Conservation (phyloP, 2,329 filamentous ascomycete genomes). For the Aspergillus tubingensis region DNA sequence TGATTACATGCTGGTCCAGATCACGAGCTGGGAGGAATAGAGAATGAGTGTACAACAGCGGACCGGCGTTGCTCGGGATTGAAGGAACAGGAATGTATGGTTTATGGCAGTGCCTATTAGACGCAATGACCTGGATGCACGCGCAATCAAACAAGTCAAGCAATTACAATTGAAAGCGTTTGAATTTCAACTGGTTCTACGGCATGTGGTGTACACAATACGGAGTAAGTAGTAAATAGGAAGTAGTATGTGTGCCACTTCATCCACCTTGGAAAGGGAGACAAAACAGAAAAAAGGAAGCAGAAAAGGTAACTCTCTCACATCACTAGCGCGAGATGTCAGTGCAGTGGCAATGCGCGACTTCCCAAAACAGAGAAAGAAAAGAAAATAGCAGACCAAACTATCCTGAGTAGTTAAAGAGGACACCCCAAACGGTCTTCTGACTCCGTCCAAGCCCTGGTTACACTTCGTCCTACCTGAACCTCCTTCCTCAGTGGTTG, state of each 20-base stretch:
- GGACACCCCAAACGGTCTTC: slow-evolving; percentile 2
- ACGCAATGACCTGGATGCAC: not conserved
- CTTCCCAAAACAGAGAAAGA: not conserved
- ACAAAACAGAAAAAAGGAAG: too few relatives aligned
- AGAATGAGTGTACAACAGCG: slow-evolving; percentile 2
- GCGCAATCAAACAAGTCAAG: slow-evolving; percentile 2
- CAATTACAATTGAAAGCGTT: slow-evolving; percentile 4
- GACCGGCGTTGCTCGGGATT: not conserved
- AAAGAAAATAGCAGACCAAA: not conserved
- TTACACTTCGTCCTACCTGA: slow-evolving; percentile 5
- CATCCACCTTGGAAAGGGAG: not conserved
- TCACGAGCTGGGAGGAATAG: not conserved
- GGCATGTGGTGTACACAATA: not conserved
- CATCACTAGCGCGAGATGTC: not conserved
- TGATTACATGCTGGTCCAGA: slow-evolving; percentile 2
- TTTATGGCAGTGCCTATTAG: not conserved
- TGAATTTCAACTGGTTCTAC: slow-evolving; percentile 2
- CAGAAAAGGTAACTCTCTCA: too few relatives aligned
- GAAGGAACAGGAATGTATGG: not conserved
- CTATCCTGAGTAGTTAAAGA: not conserved
- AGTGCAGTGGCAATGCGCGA: not conserved
- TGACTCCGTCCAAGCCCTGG: slow-evolving; percentile 2
- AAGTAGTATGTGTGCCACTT: not conserved
- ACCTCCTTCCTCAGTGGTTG: not conserved
- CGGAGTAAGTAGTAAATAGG: not conserved